Evolutionary conservation across 1,284 basidiomycete genomes (phyloP), one percentile per base, ranked within the genome.

Genomic region (Trichosporon asahii): DNA sequence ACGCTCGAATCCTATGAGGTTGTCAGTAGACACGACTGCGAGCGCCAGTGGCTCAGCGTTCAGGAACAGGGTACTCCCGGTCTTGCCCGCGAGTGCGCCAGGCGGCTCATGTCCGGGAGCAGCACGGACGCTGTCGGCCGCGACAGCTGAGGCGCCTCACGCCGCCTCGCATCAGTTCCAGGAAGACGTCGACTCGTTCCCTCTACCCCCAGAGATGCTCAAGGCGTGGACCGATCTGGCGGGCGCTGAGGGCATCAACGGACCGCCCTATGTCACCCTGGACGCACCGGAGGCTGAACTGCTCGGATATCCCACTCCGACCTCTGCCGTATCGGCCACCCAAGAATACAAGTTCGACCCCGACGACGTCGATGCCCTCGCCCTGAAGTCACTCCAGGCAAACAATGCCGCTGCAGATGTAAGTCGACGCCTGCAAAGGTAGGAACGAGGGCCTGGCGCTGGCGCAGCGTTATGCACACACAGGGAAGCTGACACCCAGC

Each of bases 201-300:
- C 27, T 15, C 15, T 61, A 31, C 57, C 57, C 18, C 57, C 57
- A 7, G 57, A 61, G 29, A 61, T 61, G 57, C 29, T 61, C 57
- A 61, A 61, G 57, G 27, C 15, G 27, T 61, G 57, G 57, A 6
- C 29, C 9, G 57, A n/a, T 31, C 27, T 61, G 2, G 57, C 33
- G 18, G 57, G 57, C 57, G 57, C 11, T 4, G 18, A 31, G 29
- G 57, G 49, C 21, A 25, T 31, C 27, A 31, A 61, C 21, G 29
- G 29, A 5, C 27, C 57, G 9, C 57, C 8, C 57, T 61, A n/a
- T n/a, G 29, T 61, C 57, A 61, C 57, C 27, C 57, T 61, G 15
- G 57, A 61, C 29, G 57, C 57, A n/a, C 57, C 57, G 18, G 57
- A 61, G 23, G 57, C 57, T 33, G 57, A 29, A 7, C 57, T 61